Evolutionary conservation across 2,329 filamentous ascomycete genomes (phyloP).

Genomic region (Pseudocercospora eumusae): DNA sequence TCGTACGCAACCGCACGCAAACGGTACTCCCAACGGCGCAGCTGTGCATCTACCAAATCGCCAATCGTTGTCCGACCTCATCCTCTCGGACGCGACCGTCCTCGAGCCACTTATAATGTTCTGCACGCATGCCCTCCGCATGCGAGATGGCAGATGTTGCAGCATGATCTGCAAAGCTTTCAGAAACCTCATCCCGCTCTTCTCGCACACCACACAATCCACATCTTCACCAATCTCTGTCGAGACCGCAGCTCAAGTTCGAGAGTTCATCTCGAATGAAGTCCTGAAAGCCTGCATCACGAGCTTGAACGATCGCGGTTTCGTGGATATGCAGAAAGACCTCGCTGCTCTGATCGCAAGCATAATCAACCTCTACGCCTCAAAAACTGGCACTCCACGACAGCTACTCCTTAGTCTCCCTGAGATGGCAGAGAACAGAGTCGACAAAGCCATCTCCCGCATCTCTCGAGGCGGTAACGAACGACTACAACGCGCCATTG

Average conservation of each 20-base stretch:
- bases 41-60: conserved; percentile 1
- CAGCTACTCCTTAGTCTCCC: conserved; percentile 78
- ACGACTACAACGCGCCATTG: conserved; percentile 76
- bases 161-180: conserved; percentile 84
- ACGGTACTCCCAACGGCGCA: conserved; percentile 15
- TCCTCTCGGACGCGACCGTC: conserved; percentile 73
- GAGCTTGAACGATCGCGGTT: conserved; percentile 91
- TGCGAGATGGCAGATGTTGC: conserved; percentile 87
- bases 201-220: conserved; percentile 48
- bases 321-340: conserved; percentile 93
- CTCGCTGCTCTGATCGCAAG: conserved; percentile 83
- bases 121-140: conserved; percentile 83
- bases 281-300: conserved; percentile 88
- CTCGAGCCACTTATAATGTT: conserved; percentile 89
- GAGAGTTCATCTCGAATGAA: conserved; percentile 86
- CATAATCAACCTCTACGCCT: conserved; percentile 76
- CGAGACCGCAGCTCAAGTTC: conserved; percentile 63
- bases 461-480: conserved; percentile 47
- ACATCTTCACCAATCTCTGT: conserved; percentile 18
- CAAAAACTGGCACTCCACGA: conserved; percentile 68
- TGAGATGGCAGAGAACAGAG: conserved; percentile 67
- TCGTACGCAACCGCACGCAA: conserved; percentile 48
- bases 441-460: conserved; percentile 56
- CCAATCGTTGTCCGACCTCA: conserved; percentile 72
- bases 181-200: conserved; percentile 79